phyloP scores from a whole-genome alignment of 345 rosid genomes.

The Moricandia arvensis region DNA sequence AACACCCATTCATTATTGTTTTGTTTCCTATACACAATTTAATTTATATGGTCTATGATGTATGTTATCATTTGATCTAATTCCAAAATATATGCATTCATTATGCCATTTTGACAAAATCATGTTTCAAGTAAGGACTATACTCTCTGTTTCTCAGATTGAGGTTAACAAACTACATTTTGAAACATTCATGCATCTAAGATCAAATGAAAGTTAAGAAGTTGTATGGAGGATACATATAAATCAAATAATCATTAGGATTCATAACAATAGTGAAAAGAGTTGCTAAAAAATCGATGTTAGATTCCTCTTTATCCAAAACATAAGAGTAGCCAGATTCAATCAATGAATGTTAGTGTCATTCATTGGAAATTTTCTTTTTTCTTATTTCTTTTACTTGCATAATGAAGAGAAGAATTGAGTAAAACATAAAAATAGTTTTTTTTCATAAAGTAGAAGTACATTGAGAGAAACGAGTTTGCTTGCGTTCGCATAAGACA shows the following conservation, averaged over 20 bases:
- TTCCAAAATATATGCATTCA: neutral
- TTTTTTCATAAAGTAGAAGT: slow-evolving; percentile 30
- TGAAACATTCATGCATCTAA: neutral
- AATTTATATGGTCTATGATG: slow-evolving; percentile 18
- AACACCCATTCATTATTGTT: slow-evolving; percentile 14
- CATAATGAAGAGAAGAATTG: neutral
- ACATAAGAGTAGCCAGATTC: neutral
- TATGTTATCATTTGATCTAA: slow-evolving; percentile 17
- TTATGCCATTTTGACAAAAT: neutral
- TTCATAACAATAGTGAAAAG: neutral
- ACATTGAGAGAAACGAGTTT: slow-evolving; percentile 35
- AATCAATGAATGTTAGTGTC: neutral
- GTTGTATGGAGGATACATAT: neutral
- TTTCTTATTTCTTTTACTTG: neutral
- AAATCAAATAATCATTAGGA: neutral
- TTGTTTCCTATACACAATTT: neutral
- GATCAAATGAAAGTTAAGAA: neutral
- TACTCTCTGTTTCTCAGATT: neutral
- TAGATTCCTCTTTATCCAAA: neutral
- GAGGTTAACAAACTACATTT: neutral
- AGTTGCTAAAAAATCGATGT: neutral
- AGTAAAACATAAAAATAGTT: neutral
- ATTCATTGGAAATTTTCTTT: neutral
- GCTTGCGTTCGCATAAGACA: slow-evolving; percentile 40
- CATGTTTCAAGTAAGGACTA: neutral